phyloP scores from a whole-genome alignment of 164 flowering plant species.

The Cinnamomum micranthum region DNA sequence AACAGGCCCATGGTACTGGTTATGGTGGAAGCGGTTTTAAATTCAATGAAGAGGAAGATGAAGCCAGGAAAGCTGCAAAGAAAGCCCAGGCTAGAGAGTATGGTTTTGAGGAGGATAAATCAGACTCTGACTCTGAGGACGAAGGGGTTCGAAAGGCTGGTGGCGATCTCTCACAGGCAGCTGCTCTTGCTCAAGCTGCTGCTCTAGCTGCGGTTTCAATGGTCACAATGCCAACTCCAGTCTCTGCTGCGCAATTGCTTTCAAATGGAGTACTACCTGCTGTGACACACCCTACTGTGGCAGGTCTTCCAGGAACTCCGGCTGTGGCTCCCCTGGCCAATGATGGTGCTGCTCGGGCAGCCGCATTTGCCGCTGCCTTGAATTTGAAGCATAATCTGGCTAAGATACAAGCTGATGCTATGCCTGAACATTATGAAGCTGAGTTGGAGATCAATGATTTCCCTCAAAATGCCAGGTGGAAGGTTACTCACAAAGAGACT shows the following conservation, averaged over 20 bases:
- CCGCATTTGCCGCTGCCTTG: slow-evolving; percentile 80
- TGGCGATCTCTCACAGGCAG: slow-evolving; percentile 69
- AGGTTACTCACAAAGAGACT: slow-evolving; percentile 96
- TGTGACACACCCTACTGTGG: slow-evolving; percentile 38
- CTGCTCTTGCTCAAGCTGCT: slow-evolving; percentile 65
- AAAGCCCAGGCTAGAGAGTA: slow-evolving; percentile 96
- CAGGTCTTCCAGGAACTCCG: slow-evolving; percentile 36
- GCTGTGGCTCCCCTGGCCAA: slow-evolving; percentile 33
- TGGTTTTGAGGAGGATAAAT: slow-evolving; percentile 95
- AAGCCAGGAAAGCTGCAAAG: slow-evolving; percentile 89
- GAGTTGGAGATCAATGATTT: slow-evolving; percentile 94
- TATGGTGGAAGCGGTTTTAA: slow-evolving; percentile 98
- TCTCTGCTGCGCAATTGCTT: slow-evolving; percentile 35
- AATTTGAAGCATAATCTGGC: slow-evolving; percentile 89
- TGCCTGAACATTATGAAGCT: slow-evolving; percentile 96
- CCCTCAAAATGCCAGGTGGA: slow-evolving; percentile 99
- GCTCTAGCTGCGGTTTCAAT: slow-evolving; percentile 72
- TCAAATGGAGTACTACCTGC: slow-evolving; percentile 45
- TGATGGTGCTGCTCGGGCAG: slow-evolving; percentile 76
- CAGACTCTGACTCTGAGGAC: slow-evolving; percentile 93
- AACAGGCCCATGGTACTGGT: slow-evolving; percentile 94
- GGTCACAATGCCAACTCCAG: slow-evolving; percentile 34
- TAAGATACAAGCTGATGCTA: slow-evolving; percentile 79
- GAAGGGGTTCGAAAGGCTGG: slow-evolving; percentile 90
- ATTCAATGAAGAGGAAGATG: slow-evolving; percentile 97